A percentile compares a stretch with the other conserved stretches of the same genome.
phyloP scores from a whole-genome alignment of 352 stramenopile species.

The Globisporangium yorkense region DNA sequence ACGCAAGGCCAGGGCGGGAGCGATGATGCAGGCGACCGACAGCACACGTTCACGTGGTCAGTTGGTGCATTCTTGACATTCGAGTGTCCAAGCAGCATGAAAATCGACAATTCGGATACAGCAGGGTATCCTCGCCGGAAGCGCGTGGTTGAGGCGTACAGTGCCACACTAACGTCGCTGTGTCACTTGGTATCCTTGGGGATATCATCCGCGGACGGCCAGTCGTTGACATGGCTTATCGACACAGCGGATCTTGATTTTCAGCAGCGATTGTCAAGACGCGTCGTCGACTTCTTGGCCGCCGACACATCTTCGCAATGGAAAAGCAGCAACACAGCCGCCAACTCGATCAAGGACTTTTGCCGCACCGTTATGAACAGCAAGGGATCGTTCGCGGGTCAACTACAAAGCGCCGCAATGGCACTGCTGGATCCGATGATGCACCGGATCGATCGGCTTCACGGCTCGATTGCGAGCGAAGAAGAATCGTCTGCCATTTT shows the following conservation, averaged over 20 bases:
- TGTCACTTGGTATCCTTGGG: conserved; percentile 5
- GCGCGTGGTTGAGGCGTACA: conserved; percentile 11
- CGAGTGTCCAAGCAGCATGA: conserved; percentile 8
- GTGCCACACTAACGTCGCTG: conserved; percentile 7
- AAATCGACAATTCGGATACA: not conserved
- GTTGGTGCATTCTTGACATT: conserved; percentile 28
- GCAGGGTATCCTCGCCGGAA: conserved; percentile 5
- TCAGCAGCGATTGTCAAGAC: not conserved
- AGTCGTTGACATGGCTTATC: conserved; percentile 10
- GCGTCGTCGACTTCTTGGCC: conserved; percentile 5
- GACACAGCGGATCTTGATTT: conserved; percentile 2
- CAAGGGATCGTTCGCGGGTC: conserved; percentile 14
- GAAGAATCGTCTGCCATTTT: conserved; percentile 1
- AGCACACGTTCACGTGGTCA: conserved; percentile 29
- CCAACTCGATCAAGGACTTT: conserved; percentile 24
- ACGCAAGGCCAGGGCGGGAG: not conserved
- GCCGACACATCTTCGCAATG: conserved; percentile 6
- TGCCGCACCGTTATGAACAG: conserved; percentile 14
- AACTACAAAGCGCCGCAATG: conserved; percentile 19
- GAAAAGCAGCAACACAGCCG: conserved; percentile 8
- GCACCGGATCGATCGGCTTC: conserved; percentile 10
- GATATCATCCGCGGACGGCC: not conserved
- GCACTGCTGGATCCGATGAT: conserved; percentile 14
- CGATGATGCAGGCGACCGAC: not conserved
- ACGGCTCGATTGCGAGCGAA: not conserved